Evolutionary conservation across 495 filamentous ascomycete genomes (phyloP), one percentile per base, ranked within the genome.

Genomic region (Rostrohypoxylon terebratum): DNA sequence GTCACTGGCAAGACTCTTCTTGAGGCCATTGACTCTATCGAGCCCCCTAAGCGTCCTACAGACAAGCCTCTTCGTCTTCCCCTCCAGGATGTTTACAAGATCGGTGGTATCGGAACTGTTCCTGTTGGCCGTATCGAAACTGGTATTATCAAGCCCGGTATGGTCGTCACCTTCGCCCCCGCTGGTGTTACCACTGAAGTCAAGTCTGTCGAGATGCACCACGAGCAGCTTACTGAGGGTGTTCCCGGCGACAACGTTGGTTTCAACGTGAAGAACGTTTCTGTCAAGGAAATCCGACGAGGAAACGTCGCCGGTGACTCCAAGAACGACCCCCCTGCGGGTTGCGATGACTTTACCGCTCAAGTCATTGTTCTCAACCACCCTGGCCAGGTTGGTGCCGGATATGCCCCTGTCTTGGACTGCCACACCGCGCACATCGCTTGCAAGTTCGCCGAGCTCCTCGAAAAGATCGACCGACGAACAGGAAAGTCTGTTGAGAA

Each of bases 241-340:
- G 78, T 93, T 73, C 96, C 96, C 76, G 96, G 96, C 87, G 96
- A 99, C 91, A 99, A 99, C 87, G 96, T 99, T 81, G 96, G 96
- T 78, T 99, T 99, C 94, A 99, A 99, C 92, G 96, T 99, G 87
- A 97, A 98, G 95, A 99, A 99, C 96, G 96, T 99, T 78, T 98
- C 96, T 82, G 96, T 99, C 87, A 99, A 99, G 93, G 96, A 99
- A 84, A 97, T 99, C 81, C 96, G 96, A 86, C 96, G 96, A 95
- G 96, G 96, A 83, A 99, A 98, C 90, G 96, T 99, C 81, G 93
- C 93, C 80, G 93, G 93, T 90, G 96, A 99, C 91, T 94, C 93
- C 89, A 99, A 99, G 94, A 97, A 96, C 89, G 96, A 99, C 89
- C 96, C 96, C 77, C 93, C 96, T 77, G 85, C 87, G 79, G 96